Conservation (phyloP, 192 early-diverging fungal species). For the Umbelopsis vinacea region DNA sequence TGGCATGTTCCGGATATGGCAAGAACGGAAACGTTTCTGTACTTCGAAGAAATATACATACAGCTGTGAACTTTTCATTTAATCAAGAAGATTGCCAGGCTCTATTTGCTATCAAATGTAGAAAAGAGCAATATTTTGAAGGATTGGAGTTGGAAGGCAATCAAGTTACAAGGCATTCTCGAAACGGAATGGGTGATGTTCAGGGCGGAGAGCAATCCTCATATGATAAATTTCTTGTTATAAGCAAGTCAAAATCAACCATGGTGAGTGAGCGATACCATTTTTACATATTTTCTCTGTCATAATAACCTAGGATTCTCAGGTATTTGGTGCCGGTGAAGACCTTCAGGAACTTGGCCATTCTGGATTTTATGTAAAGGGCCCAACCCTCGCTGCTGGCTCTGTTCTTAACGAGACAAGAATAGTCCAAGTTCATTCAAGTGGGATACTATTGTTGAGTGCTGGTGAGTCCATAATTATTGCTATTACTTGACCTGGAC, state of each 20-base stretch:
- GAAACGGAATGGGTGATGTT: background rate
- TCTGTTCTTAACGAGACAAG: constrained; percentile 69
- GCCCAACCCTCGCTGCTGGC: constrained; percentile 79
- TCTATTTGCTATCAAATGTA: constrained; percentile 73
- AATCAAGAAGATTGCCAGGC: constrained; percentile 55
- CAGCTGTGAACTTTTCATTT: constrained; percentile 48
- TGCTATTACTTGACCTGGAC: no score
- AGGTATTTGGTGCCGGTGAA: constrained; percentile 83
- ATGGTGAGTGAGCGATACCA: constrained; percentile 47
- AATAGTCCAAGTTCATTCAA: constrained; percentile 84
- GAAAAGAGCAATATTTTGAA: constrained; percentile 51
- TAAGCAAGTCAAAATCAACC: constrained; percentile 66
- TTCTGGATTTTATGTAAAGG: constrained; percentile 73
- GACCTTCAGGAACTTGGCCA: constrained; percentile 81
- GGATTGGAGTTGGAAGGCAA: constrained; percentile 44
- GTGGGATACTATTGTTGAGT: constrained; percentile 75
- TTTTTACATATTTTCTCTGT: background rate
- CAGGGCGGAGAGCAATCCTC: constrained; percentile 25
- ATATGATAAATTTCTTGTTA: constrained; percentile 63
- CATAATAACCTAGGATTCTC: background rate
- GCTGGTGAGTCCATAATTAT: constrained; percentile 45
- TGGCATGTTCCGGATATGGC: constrained; percentile 57
- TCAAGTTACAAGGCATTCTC: constrained; percentile 23
- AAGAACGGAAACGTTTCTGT: constrained; percentile 55
- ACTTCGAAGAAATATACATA: constrained; percentile 57